These are phyloP conservation scores for Aspergillus sp. DNA, from an alignment of 2,329 filamentous ascomycete genomes.

Conservation along the genomic window DNA sequence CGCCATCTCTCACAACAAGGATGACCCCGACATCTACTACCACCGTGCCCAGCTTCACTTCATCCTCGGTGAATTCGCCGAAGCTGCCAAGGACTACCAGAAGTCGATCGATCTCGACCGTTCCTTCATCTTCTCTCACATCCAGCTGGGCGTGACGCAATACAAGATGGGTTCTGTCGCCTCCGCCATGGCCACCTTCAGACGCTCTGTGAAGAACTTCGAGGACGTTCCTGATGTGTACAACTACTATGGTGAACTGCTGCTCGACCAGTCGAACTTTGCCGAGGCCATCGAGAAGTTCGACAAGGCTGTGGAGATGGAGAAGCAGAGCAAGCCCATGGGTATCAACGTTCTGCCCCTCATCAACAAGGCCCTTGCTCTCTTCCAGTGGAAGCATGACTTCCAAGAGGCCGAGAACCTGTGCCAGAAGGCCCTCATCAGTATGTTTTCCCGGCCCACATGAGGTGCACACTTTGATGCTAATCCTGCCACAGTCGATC, in stretches of 20 bases:
- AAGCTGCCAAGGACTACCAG: slow-evolving; percentile 97
- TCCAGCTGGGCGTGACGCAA: slow-evolving; percentile 97
- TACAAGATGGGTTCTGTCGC: slow-evolving; percentile 99
- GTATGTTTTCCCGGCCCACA: slow-evolving; percentile 56
- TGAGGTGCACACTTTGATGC: slow-evolving; percentile 2
- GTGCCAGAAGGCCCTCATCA: slow-evolving; percentile 95
- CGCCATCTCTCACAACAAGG: slow-evolving; percentile 78
- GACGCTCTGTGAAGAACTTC: slow-evolving; percentile 97
- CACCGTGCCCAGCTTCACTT: slow-evolving; percentile 98
- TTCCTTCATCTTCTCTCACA: slow-evolving; percentile 98
- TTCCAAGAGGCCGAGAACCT: slow-evolving; percentile 92
- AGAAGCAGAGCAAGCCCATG: slow-evolving; percentile 89
- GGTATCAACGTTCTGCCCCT: slow-evolving; percentile 96
- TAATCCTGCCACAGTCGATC: slow-evolving; percentile 68
- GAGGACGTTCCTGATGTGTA: slow-evolving; percentile 95
- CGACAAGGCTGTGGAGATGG: slow-evolving; percentile 97
- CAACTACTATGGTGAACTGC: slow-evolving; percentile 98
- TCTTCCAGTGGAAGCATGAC: slow-evolving; percentile 99
- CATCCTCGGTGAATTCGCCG: slow-evolving; percentile 89
- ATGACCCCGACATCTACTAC: slow-evolving; percentile 97
- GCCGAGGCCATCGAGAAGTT: slow-evolving; percentile 96
- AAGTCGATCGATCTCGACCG: slow-evolving; percentile 97
- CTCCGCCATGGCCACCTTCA: slow-evolving; percentile 97
- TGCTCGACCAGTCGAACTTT: slow-evolving; percentile 95
- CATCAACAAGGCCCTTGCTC: slow-evolving; percentile 95